phyloP scores from a whole-genome alignment of 1,139 yeast genomes.

The Hansenula sp. region DNA sequence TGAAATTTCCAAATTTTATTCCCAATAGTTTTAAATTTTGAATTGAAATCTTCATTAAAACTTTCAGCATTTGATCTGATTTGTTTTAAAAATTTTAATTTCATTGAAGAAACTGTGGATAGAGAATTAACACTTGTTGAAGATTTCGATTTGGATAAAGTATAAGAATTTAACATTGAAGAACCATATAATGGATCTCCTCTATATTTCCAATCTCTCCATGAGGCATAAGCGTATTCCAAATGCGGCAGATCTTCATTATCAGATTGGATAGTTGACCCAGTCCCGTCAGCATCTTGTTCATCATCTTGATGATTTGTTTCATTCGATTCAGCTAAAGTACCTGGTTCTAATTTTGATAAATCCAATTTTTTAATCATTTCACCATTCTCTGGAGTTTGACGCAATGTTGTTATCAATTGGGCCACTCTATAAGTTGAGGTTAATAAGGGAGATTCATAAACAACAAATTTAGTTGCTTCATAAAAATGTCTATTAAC shows the following conservation, averaged over 20 bases:
- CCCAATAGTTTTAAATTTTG: slow-evolving; percentile 1
- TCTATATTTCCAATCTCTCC: slow-evolving; percentile 87
- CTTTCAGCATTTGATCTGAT: slow-evolving; percentile 2
- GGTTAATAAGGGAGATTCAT: slow-evolving; percentile 48
- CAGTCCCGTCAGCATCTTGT: slow-evolving; percentile 14
- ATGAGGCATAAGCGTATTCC: slow-evolving; percentile 52
- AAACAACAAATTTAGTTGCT: slow-evolving; percentile 52
- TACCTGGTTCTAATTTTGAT: slow-evolving; percentile 47
- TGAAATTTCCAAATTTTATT: slow-evolving; percentile 4
- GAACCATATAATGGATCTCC: slow-evolving; percentile 63
- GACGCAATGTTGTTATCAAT: slow-evolving; percentile 60
- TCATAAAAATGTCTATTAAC: slow-evolving; percentile 47
- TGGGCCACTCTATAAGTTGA: slow-evolving; percentile 78
- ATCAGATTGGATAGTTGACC: not conserved
- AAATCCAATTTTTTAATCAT: slow-evolving; percentile 56
- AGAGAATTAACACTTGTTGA: slow-evolving; percentile 15
- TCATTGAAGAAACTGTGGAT: slow-evolving; percentile 9
- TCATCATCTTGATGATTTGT: slow-evolving; percentile 23
- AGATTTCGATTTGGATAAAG: slow-evolving; percentile 22
- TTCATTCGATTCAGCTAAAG: slow-evolving; percentile 30
- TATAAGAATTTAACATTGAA: slow-evolving; percentile 27
- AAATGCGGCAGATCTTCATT: slow-evolving; percentile 13
- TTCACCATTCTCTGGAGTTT: slow-evolving; percentile 50
- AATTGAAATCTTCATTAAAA: not conserved
- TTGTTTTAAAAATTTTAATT: slow-evolving; percentile 7